These are phyloP conservation scores for Serendipita indica DNA, from an alignment of 768 basidiomycete species.

Conservation along the genomic window DNA sequence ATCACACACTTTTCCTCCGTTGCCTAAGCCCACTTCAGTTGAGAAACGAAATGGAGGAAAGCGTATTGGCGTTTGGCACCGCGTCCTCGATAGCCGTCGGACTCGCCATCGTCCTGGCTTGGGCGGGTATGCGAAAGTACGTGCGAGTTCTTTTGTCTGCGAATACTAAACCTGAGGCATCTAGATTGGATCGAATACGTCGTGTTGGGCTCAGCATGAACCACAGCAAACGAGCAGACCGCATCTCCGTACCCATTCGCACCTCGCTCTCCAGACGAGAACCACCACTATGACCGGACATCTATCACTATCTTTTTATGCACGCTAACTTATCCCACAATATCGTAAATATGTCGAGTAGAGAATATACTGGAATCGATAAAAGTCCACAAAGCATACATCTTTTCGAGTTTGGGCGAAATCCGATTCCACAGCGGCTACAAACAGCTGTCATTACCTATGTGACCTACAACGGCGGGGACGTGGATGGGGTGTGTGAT, in stretches of 20 bases:
- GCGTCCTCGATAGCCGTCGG: constrained; percentile 46
- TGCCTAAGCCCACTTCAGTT: constrained; percentile 32
- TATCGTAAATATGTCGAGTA: too few species aligned
- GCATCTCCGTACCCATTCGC: neutral
- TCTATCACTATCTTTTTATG: neutral
- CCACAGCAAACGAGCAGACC: constrained; percentile 17
- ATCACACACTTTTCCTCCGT: constrained; percentile 9
- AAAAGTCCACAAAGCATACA: too few species aligned
- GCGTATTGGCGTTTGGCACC: constrained; percentile 57
- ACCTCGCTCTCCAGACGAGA: neutral
- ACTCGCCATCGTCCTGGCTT: constrained; percentile 46
- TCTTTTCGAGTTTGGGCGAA: too few species aligned
- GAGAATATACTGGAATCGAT: too few species aligned
- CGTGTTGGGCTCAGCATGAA: constrained; percentile 29
- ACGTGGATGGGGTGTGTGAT: neutral
- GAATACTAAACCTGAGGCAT: constrained; percentile 14
- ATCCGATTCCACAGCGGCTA: too few species aligned
- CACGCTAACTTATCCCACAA: neutral
- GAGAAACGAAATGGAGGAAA: constrained; percentile 54
- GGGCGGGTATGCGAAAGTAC: constrained; percentile 49
- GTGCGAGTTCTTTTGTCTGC: constrained; percentile 13
- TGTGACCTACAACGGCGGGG: neutral
- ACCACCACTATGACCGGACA: neutral
- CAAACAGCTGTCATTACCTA: neutral
- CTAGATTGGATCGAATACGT: constrained; percentile 32